Base-by-base conservation (phyloP, 805 yeast species). In the Tetrapisispora pingtungensis region DNA sequence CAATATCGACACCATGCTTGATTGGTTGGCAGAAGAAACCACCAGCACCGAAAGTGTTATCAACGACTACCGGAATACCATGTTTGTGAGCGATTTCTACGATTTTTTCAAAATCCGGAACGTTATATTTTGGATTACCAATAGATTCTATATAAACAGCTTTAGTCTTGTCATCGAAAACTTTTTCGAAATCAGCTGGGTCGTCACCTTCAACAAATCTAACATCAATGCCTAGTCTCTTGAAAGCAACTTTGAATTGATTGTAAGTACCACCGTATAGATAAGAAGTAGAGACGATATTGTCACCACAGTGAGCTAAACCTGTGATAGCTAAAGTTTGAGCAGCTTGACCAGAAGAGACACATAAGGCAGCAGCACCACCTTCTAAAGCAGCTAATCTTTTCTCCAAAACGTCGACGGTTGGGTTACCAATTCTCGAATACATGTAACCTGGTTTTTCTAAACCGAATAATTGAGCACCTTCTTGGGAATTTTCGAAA, bases 41-140 rank as follows among this genome's bases (percentile, higher is more conserved):
- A 66, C 95, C 97, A 36, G 96, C 96, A 61, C 96, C 97, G 57
- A 89, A 89, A 17, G 97, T 89, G 77, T 89, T 89, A 68, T 89
- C 97, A 39, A 84, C 96, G 41, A 89, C 90, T 39, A 90, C 79
- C 41, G 96, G 95, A 40, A 88, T 72, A 48, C 96, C 96, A 52
- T 84, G 74, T 47, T 81, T 77, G 65, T 87, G 96, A 43, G 95
- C 95, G 42, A 84, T 70, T 28, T 74, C 80, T 39, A 76, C 75
- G 50, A 89, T 73, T 45, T 71, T 76, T 65, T 83, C 87, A 57
- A 90, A 86, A 66, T 89, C 96, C 45, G 97, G 97, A 46, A 89
- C 81, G 61, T 84, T 85, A 68, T 84, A 88, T 59, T 81, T 81
- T 47, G 97, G 97, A 68, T 89, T 89, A 54, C 96, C 96, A 57